Base-by-base conservation (phyloP, 2,329 filamentous ascomycete species). In the Zymoseptoria tritici region DNA sequence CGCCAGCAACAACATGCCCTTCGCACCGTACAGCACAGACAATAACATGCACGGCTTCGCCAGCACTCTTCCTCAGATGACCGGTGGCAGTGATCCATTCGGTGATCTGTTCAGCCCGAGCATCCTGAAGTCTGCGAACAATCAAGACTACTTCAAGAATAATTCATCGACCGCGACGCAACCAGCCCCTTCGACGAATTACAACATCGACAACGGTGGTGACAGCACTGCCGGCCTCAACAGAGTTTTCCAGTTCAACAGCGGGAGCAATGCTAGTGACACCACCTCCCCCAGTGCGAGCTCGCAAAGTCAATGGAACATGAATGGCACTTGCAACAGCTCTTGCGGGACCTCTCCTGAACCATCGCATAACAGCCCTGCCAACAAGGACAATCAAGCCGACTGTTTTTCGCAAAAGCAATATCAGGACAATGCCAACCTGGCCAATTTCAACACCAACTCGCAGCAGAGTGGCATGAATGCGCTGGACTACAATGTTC, bases 281-380 rank as follows among this genome's bases (percentile, higher is more conserved):
- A 79, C 77, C 61, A 78, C 76, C 31, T 83, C 80, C 19, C 80
- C 80, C 2, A 81, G 80, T 22, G 74, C 74, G 16, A 81, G 80
- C 11, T 81, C 80, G 11, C 74, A 75, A 36, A 82, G 80, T 36
- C 79, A 80, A 46, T 79, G 75, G 67, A 76, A 74, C 57, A 77
- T 76, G 61, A 80, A 79, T 52, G 83, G 81, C 1, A 82, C 85
- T 11, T 83, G 83, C 4, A 86, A 84, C 66, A 89, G 86, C 22
- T 73, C 71, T 26, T 91, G 88, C 69, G 88, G 87, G 24, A 92
- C 89, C 0, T 92, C 89, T 2, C 89, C 89, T 1, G 89, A 92
- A 72, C 86, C 89, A 1, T 85, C 81, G 54, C 87, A 85, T 31
- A 87, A 89, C 67, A 92, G 88, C 16, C 89, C 87, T 4, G 78